A percentile compares a stretch with the other conserved stretches of the same genome.
Conservation (phyloP, 176 grass and related monocot species). For the Aegilops umbellulata region DNA sequence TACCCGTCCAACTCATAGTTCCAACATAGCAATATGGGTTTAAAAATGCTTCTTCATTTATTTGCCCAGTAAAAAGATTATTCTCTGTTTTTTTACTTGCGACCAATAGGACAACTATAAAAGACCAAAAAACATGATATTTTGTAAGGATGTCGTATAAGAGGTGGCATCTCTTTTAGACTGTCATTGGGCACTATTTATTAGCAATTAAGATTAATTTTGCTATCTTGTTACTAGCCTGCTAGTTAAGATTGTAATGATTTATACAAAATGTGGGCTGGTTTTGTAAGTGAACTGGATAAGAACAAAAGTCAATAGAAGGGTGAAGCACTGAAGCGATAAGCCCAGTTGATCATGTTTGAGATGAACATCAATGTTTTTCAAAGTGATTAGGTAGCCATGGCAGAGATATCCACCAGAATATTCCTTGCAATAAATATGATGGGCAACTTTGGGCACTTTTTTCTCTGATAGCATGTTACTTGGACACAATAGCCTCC, state of each 20-base stretch:
- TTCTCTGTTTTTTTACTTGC: neutral
- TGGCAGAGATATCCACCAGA: neutral
- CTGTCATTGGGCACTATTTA: too few species aligned
- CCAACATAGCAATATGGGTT: too few species aligned
- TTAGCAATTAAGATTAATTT: too few species aligned
- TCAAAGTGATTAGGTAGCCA: neutral
- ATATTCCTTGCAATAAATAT: slow-evolving; percentile 27
- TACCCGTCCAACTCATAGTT: too few species aligned
- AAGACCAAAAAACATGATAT: too few species aligned
- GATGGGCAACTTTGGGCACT: too few species aligned
- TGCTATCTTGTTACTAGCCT: too few species aligned
- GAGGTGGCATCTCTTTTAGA: too few species aligned
- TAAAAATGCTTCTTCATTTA: too few species aligned
- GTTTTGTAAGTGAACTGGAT: neutral
- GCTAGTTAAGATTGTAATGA: neutral
- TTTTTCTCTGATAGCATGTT: neutral
- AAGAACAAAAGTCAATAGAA: neutral
- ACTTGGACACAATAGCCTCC: neutral
- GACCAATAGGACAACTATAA: too few species aligned
- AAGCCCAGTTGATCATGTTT: neutral
- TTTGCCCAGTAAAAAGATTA: too few species aligned
- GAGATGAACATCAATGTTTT: neutral
- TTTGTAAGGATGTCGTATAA: too few species aligned
- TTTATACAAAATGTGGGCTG: neutral
- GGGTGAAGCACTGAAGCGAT: neutral